Base-by-base conservation (phyloP, 495 filamentous ascomycete genomes). In the Penicillium nucicola region DNA sequence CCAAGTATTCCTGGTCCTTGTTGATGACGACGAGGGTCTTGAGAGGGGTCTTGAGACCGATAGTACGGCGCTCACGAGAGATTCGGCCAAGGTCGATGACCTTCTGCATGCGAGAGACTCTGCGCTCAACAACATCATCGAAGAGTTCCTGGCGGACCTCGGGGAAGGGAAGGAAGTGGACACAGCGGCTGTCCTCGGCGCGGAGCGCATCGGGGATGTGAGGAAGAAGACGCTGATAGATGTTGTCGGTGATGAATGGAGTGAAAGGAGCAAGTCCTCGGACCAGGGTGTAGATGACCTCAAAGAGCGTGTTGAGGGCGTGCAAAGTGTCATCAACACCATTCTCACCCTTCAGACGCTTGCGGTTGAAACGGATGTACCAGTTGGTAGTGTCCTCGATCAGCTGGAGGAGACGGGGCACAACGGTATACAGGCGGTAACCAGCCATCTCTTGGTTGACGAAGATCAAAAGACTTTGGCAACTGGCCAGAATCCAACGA, bases 321-420 rank as follows among this genome's bases (percentile, higher is more conserved):
- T 95, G 88, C 45, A 84, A 69, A 20, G 93, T 97, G 60, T 97
- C 93, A 37, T 95, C 82, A 11, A 88, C 67, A 12, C 92, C 92
- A 60, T 87, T 84, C 68, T 95, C 92, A 48, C 93, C 93, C 83
- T 97, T 98, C 46, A 98, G 76, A 15, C 93, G 86, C 67, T 90
- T 90, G 25, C 93, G 84, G 76, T 98, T 98, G 77, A 97, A 96
- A n/a, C 92, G 83, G 64, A 98, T 98, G 68, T 98, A 98, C 95
- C 95, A 98, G 71, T 98, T 98, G 2, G 93, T 97, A 5, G 89
- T 89, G 69, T 93, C 91, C 63, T 98, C 93, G 55, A 97, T 93
- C 66, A 96, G 80, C 46, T 80, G 82, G 23, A 98, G 80, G 48
- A 98, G 72, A 43, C 87, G 82, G 14, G 95, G 93, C 44, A 97